Conservation (phyloP, 2,329 filamentous ascomycete genomes). For the Cucurbitaria berberidis region DNA sequence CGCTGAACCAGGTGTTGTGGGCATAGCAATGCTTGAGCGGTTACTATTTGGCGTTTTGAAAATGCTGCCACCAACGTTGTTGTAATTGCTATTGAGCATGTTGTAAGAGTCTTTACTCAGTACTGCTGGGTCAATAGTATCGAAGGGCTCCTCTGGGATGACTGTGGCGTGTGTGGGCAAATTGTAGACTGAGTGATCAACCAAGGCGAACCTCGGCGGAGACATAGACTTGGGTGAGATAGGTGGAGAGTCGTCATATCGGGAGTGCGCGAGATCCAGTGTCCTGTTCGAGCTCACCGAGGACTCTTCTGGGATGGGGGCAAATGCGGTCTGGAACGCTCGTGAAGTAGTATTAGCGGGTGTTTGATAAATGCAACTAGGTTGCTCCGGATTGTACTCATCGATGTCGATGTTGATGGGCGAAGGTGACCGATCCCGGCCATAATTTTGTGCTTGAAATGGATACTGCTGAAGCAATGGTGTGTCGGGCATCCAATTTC, state of each 20-base stretch:
- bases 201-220: constrained; percentile 20
- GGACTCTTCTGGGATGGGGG: constrained; percentile 33
- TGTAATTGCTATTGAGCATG: constrained; percentile 24
- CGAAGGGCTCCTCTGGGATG: constrained; percentile 31
- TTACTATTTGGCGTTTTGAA: constrained; percentile 10
- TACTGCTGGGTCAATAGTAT: constrained; percentile 37
- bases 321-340: constrained; percentile 32
- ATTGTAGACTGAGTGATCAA: constrained; percentile 18
- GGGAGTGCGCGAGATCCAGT: constrained; percentile 9
- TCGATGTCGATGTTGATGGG: constrained; percentile 24
- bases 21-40: constrained; percentile 19
- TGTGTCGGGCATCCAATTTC: constrained; percentile 15
- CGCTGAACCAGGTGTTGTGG: constrained; percentile 14
- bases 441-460: constrained; percentile 21
- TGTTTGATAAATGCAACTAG: constrained; percentile 27
- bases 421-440: constrained; percentile 11
- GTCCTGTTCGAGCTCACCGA: constrained; percentile 21
- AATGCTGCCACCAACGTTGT: constrained; percentile 10
- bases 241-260: constrained; percentile 42
- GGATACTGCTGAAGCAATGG: constrained; percentile 28
- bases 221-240: constrained; percentile 48
- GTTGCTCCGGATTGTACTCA: constrained; percentile 28
- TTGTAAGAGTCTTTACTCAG: constrained; percentile 32
- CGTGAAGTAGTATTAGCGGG: constrained; percentile 16
- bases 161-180: constrained; percentile 40